Base-by-base conservation (phyloP, 2,329 filamentous ascomycete species). In the Aspergillus ibericus region DNA sequence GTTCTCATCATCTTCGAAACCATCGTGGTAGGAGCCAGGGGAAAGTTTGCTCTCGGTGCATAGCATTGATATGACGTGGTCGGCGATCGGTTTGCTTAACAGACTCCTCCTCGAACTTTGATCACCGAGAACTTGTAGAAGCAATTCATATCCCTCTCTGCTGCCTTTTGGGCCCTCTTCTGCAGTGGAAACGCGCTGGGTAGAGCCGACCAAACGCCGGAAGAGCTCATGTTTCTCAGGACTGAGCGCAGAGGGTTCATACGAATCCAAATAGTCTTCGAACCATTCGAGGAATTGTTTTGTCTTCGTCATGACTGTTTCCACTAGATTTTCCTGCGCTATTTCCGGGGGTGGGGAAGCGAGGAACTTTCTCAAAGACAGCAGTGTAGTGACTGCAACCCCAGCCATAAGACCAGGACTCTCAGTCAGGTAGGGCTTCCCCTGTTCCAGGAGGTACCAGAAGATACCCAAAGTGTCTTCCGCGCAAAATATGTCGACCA, bases 381-480 rank as follows among this genome's bases (percentile, higher is more conserved):
- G 86, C 3, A 98, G 78, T 0, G 90, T 89, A 1, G 92, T 91
- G 16, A 97, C 78, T 1, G 89, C 84, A 63, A 93, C 89, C 0
- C 93, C 93, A 10, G 90, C 88, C 42, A 96, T 80, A 67, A 97
- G 97, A 0, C 87, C 88, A 0, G 92, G 87, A 0, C 83, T 81
- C 32, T 83, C 80, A 3, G 74, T 76, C 4, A 99, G 80, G 70
- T 93, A 87, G 5, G 77, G 66, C 15, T 79, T 78, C 7, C 93
- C 92, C 53, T 84, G 83, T 5, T 84, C 80, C 13, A 98, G 80
- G 1, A 99, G 82, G 74, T 96, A 97, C 72, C 92, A 89, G 59
- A 90, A 87, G 34, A 99, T 84, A 0, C 93, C 93, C 46, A 98
- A 82, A 1, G 91, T 88, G 77, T 99, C 95, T 69, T 96, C 91